Base-by-base conservation (phyloP, 306 rosid genomes). In the Ceratonia siliqua region DNA sequence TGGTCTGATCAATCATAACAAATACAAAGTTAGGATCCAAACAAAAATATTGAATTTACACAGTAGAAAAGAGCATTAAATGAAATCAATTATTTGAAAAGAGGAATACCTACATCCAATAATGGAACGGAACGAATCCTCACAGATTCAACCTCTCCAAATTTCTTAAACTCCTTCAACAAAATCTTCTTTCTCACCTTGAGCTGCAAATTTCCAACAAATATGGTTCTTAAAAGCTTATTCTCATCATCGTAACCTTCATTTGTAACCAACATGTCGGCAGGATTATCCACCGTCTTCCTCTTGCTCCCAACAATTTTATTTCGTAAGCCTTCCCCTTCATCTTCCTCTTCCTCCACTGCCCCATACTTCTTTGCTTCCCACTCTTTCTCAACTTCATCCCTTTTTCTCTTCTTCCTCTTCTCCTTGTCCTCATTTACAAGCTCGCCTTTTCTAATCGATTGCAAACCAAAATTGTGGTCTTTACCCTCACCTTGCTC, bases 51-150 rank as follows among this genome's bases (percentile, higher is more conserved):
- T 4, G 6, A 57, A 59, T 27, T 20, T 4, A 10, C 22, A 32
- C 6, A 21, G 15, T 32, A 17, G 43, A 18, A 32, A 49, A 50
- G 12, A 18, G 38, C 30, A 28, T 48, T 6, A 43, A 56, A 52
- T 1, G 13, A 62, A 74, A 9, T 18, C 42, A 24, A 52, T 43
- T 0, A 74, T 8, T 30, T 21, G 46, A 61, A 5, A 32, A 68
- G n/a, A 36, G 30, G 17, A 80, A 76, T 2, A 86, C 98, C 81
- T 84, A 94, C 99, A 80, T 94, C 96, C 57, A 82, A 67, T 43
- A 94, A 25, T 2, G 97, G 97, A 53, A 94, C 89, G n/a, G 97
- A 94, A 5, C 99, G 97, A 76, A 92, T 82, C 87, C 99, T 94
- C 56, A 94, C 93, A 21, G 97, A 92, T 56, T 94, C 96, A 24